Base-by-base conservation (phyloP, 2,329 filamentous ascomycete genomes). In the Scedosporium dehoogii region DNA sequence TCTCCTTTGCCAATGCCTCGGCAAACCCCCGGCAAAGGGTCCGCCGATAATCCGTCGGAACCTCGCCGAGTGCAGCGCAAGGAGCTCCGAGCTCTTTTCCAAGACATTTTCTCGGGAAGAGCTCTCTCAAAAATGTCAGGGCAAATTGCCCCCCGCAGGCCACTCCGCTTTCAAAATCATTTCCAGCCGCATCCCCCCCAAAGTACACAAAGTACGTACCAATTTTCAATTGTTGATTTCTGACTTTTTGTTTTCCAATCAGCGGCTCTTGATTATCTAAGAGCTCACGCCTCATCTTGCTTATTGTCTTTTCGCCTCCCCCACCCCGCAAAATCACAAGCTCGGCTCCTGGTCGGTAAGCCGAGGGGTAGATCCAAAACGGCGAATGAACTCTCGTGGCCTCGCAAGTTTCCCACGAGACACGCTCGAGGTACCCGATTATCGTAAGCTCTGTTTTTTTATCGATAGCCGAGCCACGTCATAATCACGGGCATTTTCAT, bases 311-410 rank as follows among this genome's bases (percentile, higher is more conserved):
- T 64, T 61, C 38, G 44, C 58, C 42, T 48, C 62, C 65, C 29
- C 58, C 70, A 67, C 79, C 79, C 79, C 79, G 79, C 79, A 81
- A 77, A 77, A 78, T 82, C 80, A 82, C 79, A 82, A 82, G 80
- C 80, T 82, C 79, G 79, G 79, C 75, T 78, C 71, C 68, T 70
- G 65, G 72, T 81, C 79, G 79, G 79, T 72, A 78, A 79, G 72
- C 18, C 51, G 67, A 64, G 66, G 60, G 61, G 61, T 58, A 57
- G 21, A 53, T 33, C 56, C 23, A 23, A n/a, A 46, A 46, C 16
- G 44, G 44, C 44, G 21, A 18, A 23, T 18, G 16, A 23, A 14
- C 10, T 38, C 33, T 38, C 33, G 9, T 38, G 33, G 33, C 3
- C 3, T 38, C 10, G 33, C 33, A 4, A 10, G 12, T 38, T 12